phyloP scores from a whole-genome alignment of 495 filamentous ascomycete species.

The Aspergillus baeticus region DNA sequence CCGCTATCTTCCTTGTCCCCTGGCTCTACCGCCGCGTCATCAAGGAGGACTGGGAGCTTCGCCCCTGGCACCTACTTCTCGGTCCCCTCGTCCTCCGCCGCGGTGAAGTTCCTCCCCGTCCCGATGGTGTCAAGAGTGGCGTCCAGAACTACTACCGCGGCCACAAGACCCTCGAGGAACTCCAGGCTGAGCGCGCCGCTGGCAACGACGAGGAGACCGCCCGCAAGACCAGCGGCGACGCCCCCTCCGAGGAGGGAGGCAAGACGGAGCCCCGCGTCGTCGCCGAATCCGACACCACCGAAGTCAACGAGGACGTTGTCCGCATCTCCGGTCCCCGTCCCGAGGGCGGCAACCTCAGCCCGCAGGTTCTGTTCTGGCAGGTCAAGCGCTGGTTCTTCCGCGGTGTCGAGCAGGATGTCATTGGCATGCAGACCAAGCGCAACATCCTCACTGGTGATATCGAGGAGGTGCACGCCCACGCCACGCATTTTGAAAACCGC shows the following conservation, averaged over 20 bases:
- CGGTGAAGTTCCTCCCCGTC: slow-evolving; percentile 14
- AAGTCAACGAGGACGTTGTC: slow-evolving; percentile 2
- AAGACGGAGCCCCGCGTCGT: background rate
- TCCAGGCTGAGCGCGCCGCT: slow-evolving; percentile 11
- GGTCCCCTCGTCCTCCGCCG: slow-evolving; percentile 20
- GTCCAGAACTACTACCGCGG: slow-evolving; percentile 21
- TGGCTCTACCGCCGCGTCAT: slow-evolving; percentile 19
- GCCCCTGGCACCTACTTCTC: slow-evolving; percentile 8
- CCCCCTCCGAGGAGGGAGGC: background rate
- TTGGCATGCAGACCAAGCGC: slow-evolving; percentile 16
- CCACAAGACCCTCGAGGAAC: slow-evolving; percentile 20
- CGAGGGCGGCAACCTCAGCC: slow-evolving; percentile 11
- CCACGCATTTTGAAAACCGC: slow-evolving; percentile 16
- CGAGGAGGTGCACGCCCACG: slow-evolving; percentile 17
- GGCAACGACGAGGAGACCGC: slow-evolving; percentile 8
- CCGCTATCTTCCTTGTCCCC: slow-evolving; percentile 13
- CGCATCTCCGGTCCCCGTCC: slow-evolving; percentile 16
- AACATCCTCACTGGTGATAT: slow-evolving; percentile 17
- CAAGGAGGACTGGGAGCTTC: slow-evolving; percentile 17
- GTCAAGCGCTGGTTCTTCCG: slow-evolving; percentile 14
- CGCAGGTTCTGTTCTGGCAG: slow-evolving; percentile 16
- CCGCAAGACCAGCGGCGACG: background rate
- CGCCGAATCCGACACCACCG: background rate
- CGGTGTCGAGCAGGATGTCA: slow-evolving; percentile 19
- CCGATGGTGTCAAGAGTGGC: background rate